A percentile compares a stretch with the other conserved stretches of the same genome.
phyloP scores from a whole-genome alignment of 306 rosid genomes.

The Vigna angularis region DNA sequence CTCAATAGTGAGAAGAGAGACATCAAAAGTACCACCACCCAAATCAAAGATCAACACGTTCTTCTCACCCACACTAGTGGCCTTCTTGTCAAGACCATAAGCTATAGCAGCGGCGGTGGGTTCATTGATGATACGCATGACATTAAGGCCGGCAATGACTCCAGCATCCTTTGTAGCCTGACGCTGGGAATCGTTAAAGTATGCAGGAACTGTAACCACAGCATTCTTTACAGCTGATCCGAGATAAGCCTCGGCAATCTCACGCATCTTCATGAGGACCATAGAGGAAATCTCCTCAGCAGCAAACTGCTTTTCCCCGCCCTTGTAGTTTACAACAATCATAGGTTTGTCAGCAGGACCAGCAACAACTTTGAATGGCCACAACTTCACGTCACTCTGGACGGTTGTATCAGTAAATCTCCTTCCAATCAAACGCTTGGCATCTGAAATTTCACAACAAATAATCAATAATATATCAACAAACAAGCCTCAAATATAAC shows the following conservation, averaged over 20 bases:
- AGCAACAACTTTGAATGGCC: slow-evolving; percentile 68
- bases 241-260: slow-evolving; percentile 71
- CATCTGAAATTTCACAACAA: slow-evolving; percentile 49
- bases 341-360: slow-evolving; percentile 69
- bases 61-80: slow-evolving; percentile 64
- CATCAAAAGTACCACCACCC: slow-evolving; percentile 83
- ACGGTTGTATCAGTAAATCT: slow-evolving; percentile 60
- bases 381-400: slow-evolving; percentile 70
- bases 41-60: slow-evolving; percentile 72
- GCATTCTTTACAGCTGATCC: slow-evolving; percentile 66
- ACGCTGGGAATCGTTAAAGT: slow-evolving; percentile 73
- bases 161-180: slow-evolving; percentile 84
- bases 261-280: slow-evolving; percentile 72
- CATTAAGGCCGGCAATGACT: slow-evolving; percentile 67
- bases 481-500: too few species aligned
- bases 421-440: slow-evolving; percentile 73
- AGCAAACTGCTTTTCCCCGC: slow-evolving; percentile 67
- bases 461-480: not conserved
- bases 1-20: slow-evolving; percentile 72
- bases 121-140: slow-evolving; percentile 74
- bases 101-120: slow-evolving; percentile 84
- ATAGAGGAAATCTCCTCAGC: slow-evolving; percentile 81
- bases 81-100: slow-evolving; percentile 75
- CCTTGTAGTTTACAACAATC: slow-evolving; percentile 69
- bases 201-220: slow-evolving; percentile 71